Evolutionary conservation across 140 eudicot species (phyloP).

Genomic region (Artemisia princeps): DNA sequence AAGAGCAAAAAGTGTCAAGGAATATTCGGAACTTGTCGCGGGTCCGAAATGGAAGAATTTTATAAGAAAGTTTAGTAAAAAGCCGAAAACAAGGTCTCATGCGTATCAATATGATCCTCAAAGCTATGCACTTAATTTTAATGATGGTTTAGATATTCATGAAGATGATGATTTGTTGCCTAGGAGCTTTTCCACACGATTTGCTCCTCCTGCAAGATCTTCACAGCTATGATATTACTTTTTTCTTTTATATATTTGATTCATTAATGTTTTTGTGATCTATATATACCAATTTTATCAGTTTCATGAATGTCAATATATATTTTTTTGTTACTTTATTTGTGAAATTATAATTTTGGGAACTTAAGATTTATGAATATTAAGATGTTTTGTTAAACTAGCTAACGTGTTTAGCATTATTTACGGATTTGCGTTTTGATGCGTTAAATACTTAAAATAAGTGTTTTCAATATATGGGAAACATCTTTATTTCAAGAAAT

Average conservation of each 20-base stretch:
- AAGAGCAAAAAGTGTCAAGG: constrained; percentile 42
- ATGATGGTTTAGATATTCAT: constrained; percentile 29
- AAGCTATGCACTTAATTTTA: constrained; percentile 65
- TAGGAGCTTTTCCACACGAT: constrained; percentile 53
- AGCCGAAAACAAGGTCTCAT: constrained; percentile 20
- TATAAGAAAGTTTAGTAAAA: constrained; percentile 49
- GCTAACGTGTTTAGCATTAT: background rate
- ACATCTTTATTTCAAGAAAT: too few relatives aligned
- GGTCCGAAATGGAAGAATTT: constrained; percentile 95
- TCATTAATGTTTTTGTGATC: background rate
- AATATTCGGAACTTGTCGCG: constrained; percentile 51
- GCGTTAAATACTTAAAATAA: too few relatives aligned
- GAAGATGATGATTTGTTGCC: constrained; percentile 47
- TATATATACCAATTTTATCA: constrained; percentile 14
- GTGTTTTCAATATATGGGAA: too few relatives aligned
- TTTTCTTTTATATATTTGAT: background rate
- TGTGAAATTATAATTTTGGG: constrained; percentile 7
- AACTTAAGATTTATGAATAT: background rate
- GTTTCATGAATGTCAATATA: background rate
- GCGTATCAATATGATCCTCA: constrained; percentile 51
- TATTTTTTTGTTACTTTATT: background rate
- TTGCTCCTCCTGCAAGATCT: constrained; percentile 37
- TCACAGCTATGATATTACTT: background rate
- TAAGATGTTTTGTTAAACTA: background rate
- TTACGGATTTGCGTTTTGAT: too few relatives aligned